Percentiles rank a stretch among this genome's conserved stretches.
These are phyloP conservation scores for Diaporthe helianthi DNA, from an alignment of 2,329 filamentous ascomycete species.

Conservation along the genomic window DNA sequence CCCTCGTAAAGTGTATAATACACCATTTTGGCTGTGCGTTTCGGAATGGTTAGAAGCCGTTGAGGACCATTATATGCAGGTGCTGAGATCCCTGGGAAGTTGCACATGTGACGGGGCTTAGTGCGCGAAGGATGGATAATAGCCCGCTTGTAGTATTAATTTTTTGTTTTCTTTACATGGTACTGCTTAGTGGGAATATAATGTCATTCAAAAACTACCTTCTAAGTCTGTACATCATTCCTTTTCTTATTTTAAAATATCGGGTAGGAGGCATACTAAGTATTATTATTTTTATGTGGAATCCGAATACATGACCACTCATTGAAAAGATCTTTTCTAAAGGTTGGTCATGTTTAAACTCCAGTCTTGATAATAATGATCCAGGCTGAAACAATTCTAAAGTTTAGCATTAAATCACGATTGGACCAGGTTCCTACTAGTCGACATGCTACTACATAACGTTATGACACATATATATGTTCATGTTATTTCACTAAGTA, in stretches of 20 bases:
- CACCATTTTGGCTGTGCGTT: neutral
- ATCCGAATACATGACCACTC: neutral
- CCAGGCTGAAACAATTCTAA: too few relatives aligned
- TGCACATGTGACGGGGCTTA: neutral
- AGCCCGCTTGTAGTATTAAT: neutral
- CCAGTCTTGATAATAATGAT: too few relatives aligned
- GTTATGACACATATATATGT: too few relatives aligned
- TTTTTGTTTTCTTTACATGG: neutral
- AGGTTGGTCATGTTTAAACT: too few relatives aligned
- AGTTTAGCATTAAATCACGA: too few relatives aligned
- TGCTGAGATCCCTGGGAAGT: too few relatives aligned
- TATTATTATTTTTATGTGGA: neutral
- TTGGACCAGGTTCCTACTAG: too few relatives aligned
- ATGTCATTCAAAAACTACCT: too few relatives aligned
- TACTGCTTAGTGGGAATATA: neutral
- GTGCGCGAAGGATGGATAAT: neutral
- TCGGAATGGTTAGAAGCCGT: neutral
- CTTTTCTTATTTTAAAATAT: neutral
- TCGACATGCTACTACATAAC: too few relatives aligned
- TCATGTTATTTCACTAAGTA: too few relatives aligned
- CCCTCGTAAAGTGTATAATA: neutral
- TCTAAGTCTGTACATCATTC: neutral
- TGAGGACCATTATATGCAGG: too few relatives aligned
- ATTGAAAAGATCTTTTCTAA: too few relatives aligned
- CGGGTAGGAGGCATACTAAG: neutral